phyloP scores from a whole-genome alignment of 2,329 filamentous ascomycete species.

The Neophaeococcomyces aloes region DNA sequence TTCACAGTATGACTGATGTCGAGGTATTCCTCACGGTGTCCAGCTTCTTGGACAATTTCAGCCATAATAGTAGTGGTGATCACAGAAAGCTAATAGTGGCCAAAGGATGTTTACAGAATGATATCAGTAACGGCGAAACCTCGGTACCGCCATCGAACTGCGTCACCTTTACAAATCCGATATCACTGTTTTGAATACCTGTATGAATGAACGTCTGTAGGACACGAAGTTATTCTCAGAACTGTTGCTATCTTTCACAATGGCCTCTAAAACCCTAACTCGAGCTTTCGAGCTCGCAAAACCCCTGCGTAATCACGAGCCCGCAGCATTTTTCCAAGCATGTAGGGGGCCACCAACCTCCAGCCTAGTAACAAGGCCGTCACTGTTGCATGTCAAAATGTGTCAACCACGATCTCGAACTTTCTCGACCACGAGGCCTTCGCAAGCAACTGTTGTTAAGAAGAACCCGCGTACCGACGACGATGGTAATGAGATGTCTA shows the following conservation, averaged over 20 bases:
- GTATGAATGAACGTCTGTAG: background rate
- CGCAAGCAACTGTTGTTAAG: slow-evolving; percentile 33
- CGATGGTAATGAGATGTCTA: slow-evolving; percentile 68
- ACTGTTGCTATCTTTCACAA: background rate
- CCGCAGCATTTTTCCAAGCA: slow-evolving; percentile 15
- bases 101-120: background rate
- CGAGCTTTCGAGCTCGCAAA: slow-evolving; percentile 4
- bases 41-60: background rate
- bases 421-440: slow-evolving; percentile 29
- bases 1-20: slow-evolving; percentile 6
- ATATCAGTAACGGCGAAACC: background rate
- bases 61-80: background rate
- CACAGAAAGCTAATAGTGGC: background rate
- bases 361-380: background rate
- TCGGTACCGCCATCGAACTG: background rate
- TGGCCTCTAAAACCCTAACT: background rate
- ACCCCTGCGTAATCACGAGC: slow-evolving; percentile 10
- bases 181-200: background rate
- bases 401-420: background rate
- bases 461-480: slow-evolving; percentile 69
- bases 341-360: slow-evolving; percentile 9
- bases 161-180: background rate
- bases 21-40: background rate
- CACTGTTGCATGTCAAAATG: background rate
- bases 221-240: too few relatives aligned